A percentile compares a stretch with the other conserved stretches of the same genome.
Conservation (phyloP, 192 early-diverging fungal genomes). For the Podila clonocystis region DNA sequence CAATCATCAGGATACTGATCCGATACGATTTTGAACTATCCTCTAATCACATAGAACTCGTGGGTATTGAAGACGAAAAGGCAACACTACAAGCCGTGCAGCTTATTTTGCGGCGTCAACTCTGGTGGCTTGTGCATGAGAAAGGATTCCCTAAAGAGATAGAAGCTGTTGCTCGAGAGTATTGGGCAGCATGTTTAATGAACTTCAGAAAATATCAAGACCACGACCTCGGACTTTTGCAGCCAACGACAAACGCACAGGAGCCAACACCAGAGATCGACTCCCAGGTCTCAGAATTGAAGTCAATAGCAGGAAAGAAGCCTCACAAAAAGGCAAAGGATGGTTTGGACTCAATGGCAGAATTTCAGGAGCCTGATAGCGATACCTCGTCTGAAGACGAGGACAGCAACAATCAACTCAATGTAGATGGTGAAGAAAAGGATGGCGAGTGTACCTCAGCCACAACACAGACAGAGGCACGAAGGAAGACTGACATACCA, state of each 20-base stretch:
- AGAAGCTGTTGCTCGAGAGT: slow-evolving; percentile 22
- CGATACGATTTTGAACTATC: background rate
- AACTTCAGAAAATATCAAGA: slow-evolving; percentile 3
- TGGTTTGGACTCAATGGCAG: background rate
- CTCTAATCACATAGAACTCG: background rate
- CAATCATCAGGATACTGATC: background rate
- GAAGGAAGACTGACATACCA: background rate
- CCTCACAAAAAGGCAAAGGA: background rate
- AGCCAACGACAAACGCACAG: background rate
- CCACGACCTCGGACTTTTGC: background rate
- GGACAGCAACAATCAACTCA: background rate
- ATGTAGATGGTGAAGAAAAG: background rate
- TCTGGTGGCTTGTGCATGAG: slow-evolving; percentile 22
- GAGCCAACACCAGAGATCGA: background rate
- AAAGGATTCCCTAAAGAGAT: slow-evolving; percentile 28
- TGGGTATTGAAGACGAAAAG: slow-evolving; percentile 5
- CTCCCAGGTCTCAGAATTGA: background rate
- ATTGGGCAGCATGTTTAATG: slow-evolving; percentile 23
- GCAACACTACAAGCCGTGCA: slow-evolving; percentile 15
- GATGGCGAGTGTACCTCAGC: background rate
- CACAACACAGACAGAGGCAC: background rate
- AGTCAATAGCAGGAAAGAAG: background rate
- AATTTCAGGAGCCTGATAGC: background rate
- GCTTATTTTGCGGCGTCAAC: slow-evolving; percentile 14
- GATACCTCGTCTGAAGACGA: background rate